Conservation (phyloP, 2,329 filamentous ascomycete species). For the Calonectria crousiana region DNA sequence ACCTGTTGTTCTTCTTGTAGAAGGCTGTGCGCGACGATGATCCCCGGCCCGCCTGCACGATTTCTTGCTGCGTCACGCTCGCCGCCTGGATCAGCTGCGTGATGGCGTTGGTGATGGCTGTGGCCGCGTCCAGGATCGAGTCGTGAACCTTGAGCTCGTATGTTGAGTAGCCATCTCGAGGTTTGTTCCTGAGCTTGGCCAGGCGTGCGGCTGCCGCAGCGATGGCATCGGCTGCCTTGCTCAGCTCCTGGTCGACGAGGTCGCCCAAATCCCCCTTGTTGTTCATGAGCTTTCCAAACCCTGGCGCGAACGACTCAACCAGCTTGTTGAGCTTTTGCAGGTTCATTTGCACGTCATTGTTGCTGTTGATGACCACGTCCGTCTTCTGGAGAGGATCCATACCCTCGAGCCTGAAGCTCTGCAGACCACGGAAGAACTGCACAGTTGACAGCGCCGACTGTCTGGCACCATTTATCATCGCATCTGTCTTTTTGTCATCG, state of each 20-base stretch:
- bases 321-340: conserved; percentile 94
- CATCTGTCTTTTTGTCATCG: conserved; percentile 93
- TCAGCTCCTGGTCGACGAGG: conserved; percentile 90
- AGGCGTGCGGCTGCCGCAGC: conserved; percentile 91
- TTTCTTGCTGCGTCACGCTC: conserved; percentile 93
- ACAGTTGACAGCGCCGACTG: conserved; percentile 89
- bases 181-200: conserved; percentile 94
- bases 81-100: conserved; percentile 95
- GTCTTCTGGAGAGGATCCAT: conserved; percentile 93
- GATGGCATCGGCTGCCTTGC: conserved; percentile 94
- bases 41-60: conserved; percentile 92
- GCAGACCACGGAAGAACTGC: conserved; percentile 93
- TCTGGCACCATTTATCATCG: conserved; percentile 84
- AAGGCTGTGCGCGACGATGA: conserved; percentile 91
- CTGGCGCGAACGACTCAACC: conserved; percentile 91
- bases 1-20: conserved; percentile 99
- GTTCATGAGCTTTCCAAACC: conserved; percentile 82
- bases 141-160: conserved; percentile 98
- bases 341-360: conserved; percentile 94
- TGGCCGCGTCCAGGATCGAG: conserved; percentile 91
- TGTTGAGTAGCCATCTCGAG: conserved; percentile 93
- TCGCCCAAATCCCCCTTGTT: conserved; percentile 91
- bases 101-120: conserved; percentile 94
- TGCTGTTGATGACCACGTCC: conserved; percentile 97
- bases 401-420: conserved; percentile 93